Evolutionary conservation across 176 grass and related monocot species (phyloP).

Genomic region (Cymbopogon citratus): DNA sequence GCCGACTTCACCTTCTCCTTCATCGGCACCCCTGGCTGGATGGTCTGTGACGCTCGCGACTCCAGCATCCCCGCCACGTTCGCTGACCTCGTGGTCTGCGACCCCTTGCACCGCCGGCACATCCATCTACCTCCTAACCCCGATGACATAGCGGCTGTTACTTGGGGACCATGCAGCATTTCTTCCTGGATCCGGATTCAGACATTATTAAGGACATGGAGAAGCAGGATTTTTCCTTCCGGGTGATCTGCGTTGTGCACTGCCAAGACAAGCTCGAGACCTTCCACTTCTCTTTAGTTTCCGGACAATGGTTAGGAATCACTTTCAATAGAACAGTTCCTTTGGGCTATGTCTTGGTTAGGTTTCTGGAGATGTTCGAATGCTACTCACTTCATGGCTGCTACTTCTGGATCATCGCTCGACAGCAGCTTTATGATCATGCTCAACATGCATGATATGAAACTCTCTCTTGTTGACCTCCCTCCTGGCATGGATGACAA

Average conservation of each 20-base stretch:
- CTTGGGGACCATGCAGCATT: not conserved
- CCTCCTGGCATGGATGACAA: not conserved
- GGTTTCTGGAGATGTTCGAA: not conserved
- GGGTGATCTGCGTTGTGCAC: constrained; percentile 1
- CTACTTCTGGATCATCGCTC: not conserved
- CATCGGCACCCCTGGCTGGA: not conserved
- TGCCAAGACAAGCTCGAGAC: not conserved
- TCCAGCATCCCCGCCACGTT: not conserved
- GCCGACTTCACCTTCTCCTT: not conserved
- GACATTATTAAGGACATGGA: not conserved
- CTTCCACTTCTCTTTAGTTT: constrained; percentile 22
- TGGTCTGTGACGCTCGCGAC: not conserved
- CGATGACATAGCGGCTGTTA: not conserved
- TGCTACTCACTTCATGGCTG: not conserved
- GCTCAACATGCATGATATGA: not conserved
- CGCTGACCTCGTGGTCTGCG: not conserved
- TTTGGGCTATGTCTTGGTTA: not conserved
- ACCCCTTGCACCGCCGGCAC: not conserved
- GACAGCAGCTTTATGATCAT: not conserved
- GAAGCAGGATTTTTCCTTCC: not conserved
- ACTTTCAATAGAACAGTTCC: not conserved
- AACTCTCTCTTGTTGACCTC: not conserved
- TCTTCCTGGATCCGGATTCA: constrained; percentile 25
- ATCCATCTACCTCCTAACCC: not conserved
- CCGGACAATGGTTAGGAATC: not conserved